A percentile compares a stretch with the other conserved stretches of the same genome.
These are phyloP conservation scores for Dactylonectria macrodidyma DNA, from an alignment of 2,329 filamentous ascomycete genomes.

Conservation along the genomic window DNA sequence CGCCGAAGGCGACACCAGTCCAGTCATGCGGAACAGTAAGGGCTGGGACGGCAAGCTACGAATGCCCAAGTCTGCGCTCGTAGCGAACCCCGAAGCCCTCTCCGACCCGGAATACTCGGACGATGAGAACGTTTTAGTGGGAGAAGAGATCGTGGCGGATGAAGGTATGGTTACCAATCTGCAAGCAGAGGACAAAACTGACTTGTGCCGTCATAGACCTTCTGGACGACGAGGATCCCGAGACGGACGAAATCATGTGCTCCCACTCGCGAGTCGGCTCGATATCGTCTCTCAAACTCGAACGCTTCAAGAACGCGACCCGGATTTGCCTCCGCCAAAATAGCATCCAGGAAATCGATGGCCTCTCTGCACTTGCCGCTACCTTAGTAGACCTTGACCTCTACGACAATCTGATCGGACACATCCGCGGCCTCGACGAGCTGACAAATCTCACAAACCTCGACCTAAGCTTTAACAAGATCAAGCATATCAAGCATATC, in stretches of 20 bases:
- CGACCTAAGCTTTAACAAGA: conserved; percentile 98
- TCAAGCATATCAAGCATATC: conserved; percentile 96
- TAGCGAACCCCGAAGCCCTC: conserved; percentile 85
- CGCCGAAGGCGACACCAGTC: conserved; percentile 61
- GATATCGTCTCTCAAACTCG: conserved; percentile 83
- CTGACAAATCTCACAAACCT: conserved; percentile 83
- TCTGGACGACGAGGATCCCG: conserved; percentile 71
- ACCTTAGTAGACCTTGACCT: conserved; percentile 90
- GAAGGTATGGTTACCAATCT: conserved; percentile 70
- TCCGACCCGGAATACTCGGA: conserved; percentile 90
- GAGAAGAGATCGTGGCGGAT: conserved; percentile 84
- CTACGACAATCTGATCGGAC: conserved; percentile 95
- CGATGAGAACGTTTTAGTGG: conserved; percentile 76
- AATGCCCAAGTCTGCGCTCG: conserved; percentile 72
- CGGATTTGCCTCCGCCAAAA: conserved; percentile 95
- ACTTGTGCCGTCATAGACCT: conserved; percentile 62
- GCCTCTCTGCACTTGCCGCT: conserved; percentile 75
- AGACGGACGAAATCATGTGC: conserved; percentile 86
- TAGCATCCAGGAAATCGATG: conserved; percentile 83
- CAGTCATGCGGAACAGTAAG: conserved; percentile 70
- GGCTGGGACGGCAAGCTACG: conserved; percentile 91
- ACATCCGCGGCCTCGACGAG: conserved; percentile 86
- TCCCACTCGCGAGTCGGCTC: conserved; percentile 89
- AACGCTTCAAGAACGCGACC: conserved; percentile 83
- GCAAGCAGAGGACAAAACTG: neutral